phyloP scores from a whole-genome alignment of 495 filamentous ascomycete genomes.

The Cenococcum geophilum region DNA sequence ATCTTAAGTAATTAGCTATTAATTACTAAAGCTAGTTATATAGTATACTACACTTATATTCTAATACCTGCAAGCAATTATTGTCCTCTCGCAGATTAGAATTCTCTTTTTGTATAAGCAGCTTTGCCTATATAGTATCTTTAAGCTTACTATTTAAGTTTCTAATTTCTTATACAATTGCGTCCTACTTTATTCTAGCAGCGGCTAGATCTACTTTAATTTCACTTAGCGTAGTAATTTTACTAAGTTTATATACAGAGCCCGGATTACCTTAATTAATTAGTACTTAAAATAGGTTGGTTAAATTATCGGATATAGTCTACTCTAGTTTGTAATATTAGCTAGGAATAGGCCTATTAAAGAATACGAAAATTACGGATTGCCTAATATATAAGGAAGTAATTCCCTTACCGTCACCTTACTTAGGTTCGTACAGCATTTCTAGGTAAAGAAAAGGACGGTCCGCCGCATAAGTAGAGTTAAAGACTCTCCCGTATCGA shows the following conservation, averaged over 20 bases:
- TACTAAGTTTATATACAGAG: background rate
- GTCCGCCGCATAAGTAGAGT: background rate
- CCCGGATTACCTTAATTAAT: background rate
- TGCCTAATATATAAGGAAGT: slow-evolving; percentile 3
- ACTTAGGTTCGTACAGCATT: background rate
- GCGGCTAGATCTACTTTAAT: background rate
- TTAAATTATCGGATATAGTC: background rate
- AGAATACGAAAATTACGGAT: background rate
- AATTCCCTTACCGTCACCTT: background rate
- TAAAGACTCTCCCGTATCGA: slow-evolving; percentile 1
- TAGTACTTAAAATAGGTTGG: background rate
- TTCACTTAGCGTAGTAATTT: background rate
- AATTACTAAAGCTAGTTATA: slow-evolving; percentile 2
- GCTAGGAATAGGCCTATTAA: slow-evolving; percentile 1
- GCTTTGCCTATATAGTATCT: background rate
- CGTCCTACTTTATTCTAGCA: background rate
- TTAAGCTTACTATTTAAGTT: background rate
- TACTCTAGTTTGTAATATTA: background rate
- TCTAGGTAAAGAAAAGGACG: slow-evolving; percentile 3
- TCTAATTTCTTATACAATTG: background rate
- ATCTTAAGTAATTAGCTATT: background rate
- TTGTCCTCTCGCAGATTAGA: background rate
- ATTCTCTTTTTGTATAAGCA: background rate
- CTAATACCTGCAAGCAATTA: background rate
- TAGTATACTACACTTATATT: background rate